Percentiles rank a stretch among this genome's conserved stretches.
phyloP scores from a whole-genome alignment of 139 green algal species.

The Closterium sp. region DNA sequence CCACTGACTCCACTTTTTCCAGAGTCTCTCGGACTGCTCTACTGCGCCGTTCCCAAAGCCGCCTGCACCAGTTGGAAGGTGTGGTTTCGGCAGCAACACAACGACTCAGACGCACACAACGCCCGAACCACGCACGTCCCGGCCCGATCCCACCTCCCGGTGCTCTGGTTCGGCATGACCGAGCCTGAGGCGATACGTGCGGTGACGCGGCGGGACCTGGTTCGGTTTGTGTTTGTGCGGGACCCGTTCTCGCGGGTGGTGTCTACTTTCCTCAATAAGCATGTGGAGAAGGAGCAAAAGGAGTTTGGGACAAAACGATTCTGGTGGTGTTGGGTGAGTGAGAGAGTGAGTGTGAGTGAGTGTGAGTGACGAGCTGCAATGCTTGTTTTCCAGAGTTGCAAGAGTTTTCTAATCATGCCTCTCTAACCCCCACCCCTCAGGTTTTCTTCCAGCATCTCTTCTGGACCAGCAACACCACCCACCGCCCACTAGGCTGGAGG shows the following conservation, averaged over 20 bases:
- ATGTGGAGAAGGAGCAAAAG: too few species aligned
- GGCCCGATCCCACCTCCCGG: background rate
- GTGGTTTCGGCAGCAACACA: background rate
- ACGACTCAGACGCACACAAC: background rate
- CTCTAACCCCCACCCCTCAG: background rate
- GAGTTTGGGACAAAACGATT: too few species aligned
- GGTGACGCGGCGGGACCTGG: background rate
- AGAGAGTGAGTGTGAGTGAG: too few species aligned
- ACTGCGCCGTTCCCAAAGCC: background rate
- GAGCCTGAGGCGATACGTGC: background rate
- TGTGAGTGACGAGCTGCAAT: too few species aligned
- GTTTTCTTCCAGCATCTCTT: background rate
- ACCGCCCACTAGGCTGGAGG: background rate
- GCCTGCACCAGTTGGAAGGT: background rate
- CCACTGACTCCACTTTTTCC: too few species aligned
- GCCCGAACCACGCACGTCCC: background rate
- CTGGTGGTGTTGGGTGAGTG: too few species aligned
- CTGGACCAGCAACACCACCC: background rate
- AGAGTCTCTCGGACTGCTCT: background rate
- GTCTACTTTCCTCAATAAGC: too few species aligned
- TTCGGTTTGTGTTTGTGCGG: conserved; percentile 11
- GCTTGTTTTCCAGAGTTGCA: too few species aligned
- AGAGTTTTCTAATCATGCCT: too few species aligned
- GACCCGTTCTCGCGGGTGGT: too few species aligned
- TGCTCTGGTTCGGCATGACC: background rate